Conservation (phyloP, 2,329 filamentous ascomycete genomes). For the Aspergillus aculeatinus region DNA sequence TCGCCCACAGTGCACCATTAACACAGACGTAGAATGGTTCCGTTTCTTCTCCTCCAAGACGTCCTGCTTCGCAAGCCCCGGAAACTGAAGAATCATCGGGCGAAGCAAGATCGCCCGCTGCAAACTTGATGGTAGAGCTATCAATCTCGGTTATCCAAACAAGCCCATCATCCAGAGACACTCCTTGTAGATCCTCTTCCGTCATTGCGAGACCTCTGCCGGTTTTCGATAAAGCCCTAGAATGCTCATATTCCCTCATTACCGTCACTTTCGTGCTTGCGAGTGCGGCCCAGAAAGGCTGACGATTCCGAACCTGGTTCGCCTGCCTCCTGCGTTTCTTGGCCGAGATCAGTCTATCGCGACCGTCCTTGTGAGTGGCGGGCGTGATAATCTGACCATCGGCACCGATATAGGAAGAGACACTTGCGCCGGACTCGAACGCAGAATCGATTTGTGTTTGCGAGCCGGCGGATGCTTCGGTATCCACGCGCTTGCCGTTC, state of each 20-base stretch:
- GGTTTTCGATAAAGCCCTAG: conserved; percentile 50
- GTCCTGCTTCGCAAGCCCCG: conserved; percentile 29
- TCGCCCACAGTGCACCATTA: conserved; percentile 65
- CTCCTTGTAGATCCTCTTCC: conserved; percentile 44
- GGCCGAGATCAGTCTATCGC: conserved; percentile 59
- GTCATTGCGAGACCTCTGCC: conserved; percentile 40
- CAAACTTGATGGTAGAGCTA: conserved; percentile 49
- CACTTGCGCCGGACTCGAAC: conserved; percentile 44
- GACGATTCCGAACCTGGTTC: conserved; percentile 82
- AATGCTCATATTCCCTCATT: conserved; percentile 85
- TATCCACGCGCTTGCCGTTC: conserved; percentile 45
- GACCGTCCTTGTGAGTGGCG: conserved; percentile 53
- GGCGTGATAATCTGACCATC: conserved; percentile 52
- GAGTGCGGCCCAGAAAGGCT: conserved; percentile 90
- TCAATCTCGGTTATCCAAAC: conserved; percentile 50
- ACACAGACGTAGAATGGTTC: conserved; percentile 66
- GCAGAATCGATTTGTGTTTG: conserved; percentile 43
- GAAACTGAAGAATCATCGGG: conserved; percentile 34
- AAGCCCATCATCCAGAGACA: conserved; percentile 43
- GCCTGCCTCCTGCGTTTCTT: conserved; percentile 91
- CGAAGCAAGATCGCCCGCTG: conserved; percentile 42
- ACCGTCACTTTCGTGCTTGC: conserved; percentile 96
- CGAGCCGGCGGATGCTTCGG: conserved; percentile 47
- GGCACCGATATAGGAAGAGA: conserved; percentile 40
- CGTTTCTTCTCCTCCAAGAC: conserved; percentile 32